Evolutionary conservation across 1,139 yeast genomes (phyloP), one percentile per base, ranked within the genome.

Genomic region (Pneumocystis wakefieldiae): DNA sequence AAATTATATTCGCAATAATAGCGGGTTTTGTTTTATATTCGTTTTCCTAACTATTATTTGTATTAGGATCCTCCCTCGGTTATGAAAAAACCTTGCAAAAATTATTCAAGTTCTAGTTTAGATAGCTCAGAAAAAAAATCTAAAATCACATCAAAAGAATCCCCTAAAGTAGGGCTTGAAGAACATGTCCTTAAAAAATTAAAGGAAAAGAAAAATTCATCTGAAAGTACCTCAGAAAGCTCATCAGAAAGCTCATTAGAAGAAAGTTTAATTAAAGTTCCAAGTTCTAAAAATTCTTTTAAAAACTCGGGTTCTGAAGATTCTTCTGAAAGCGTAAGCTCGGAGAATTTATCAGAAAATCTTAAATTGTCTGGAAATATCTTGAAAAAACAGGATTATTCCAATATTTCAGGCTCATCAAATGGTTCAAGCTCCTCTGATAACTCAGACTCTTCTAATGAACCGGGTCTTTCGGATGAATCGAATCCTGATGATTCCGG

Each of bases 321-420:
- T 24, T 48, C 32, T 48, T 48, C 32, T 24, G 32, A 24, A 24
- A 14, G 28, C 17, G 10, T 15, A 24, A 24, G 28, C 28, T 48
- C 28, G 8, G 32, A 48, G 17, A 15, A 48, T 48, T 19, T 15
- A 24, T 48, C n/a, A 48, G 28, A 48, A 24, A 2, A 5, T 48
- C 15, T 10, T 5, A 48, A 48, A 48, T 24, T 12, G 6, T 10
- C 55, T 24, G 28, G 28, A 12, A 24, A 48, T 24, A 48, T 24
- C 2, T 12, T 24, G 15, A 14, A 48, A 24, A 24, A 24, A 2
- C 32, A 4, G 7, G 12, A 14, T 42, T 8, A 3, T 66, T 61
- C 67, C 60, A 63, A 64, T 59, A 37, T 59, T 17, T 57, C 64
- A 35, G 61, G 60, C 68, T 41, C 63, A 67, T 61, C 59, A 3